Evolutionary conservation across 140 eudicot species (phyloP), one percentile per base, ranked within the genome.

Genomic region (Senecio squalidus): DNA sequence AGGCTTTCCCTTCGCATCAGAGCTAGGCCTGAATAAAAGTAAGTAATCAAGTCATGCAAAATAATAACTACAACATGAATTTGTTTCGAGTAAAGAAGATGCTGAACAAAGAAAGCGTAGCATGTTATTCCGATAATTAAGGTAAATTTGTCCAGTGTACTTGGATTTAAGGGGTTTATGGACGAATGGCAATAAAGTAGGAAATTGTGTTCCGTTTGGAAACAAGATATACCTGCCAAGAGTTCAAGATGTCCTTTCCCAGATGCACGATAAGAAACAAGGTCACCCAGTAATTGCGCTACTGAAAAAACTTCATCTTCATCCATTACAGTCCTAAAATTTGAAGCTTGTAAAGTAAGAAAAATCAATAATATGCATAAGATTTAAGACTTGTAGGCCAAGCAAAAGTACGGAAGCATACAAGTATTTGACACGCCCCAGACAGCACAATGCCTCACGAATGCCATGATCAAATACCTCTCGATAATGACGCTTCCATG

Each of bases 401-500:
- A 65, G 20, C 23, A 45, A 7, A 66, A 62, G 64, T 38, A 62
- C 7, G 44, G 62, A 58, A 53, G 11, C 84, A 8, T 79, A 82
- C 95, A 82, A 67, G 80, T 85, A 85, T 76, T 82, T 82, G 65
- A 39, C 58, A 67, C 89, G 95, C 60, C 95, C 95, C 69, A 85
- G 69, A 74, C 95, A 85, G 76, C 90, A 85, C 73, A 85, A 76
- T 60, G 90, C 95, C 72, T 82, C 95, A 57, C 95, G 95, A 66
- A 85, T 71, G 39, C 95, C 82, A 70, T 85, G 83, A 74, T 85
- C 90, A 69, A 85, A 85, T 20, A 85, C 76, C 78, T 85, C 95
- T 46, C 69, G 77, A 39, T 85, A 85, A 74, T 85, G 95, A 16
- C 72, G 74, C 58, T 79, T 85, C 95, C 95, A 85, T 43, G 80